A percentile compares a stretch with the other conserved stretches of the same genome.
phyloP scores from a whole-genome alignment of 257 asterid genomes.

The Ballota nigra region DNA sequence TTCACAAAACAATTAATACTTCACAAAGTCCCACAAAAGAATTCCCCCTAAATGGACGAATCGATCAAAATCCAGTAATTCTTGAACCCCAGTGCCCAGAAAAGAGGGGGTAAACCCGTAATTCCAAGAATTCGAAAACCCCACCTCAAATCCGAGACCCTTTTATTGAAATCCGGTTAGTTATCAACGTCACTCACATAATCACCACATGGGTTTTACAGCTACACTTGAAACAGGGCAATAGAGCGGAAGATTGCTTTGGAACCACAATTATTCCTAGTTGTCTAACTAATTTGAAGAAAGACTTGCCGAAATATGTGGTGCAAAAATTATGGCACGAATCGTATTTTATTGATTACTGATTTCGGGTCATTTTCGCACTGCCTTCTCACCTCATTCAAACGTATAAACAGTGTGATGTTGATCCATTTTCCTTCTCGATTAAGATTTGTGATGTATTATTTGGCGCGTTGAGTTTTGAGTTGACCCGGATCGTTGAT shows the following conservation, averaged over 20 bases:
- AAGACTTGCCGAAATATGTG: neutral
- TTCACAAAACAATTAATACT: constrained; percentile 6
- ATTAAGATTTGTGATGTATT: constrained; percentile 12
- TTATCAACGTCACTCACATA: neutral
- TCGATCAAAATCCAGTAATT: constrained; percentile 7
- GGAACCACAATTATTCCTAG: constrained; percentile 11
- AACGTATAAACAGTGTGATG: neutral
- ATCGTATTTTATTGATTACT: neutral
- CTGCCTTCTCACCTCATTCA: neutral
- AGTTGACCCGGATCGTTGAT: constrained; percentile 16
- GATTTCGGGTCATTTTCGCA: constrained; percentile 12
- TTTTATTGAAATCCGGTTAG: neutral
- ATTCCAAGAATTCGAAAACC: neutral
- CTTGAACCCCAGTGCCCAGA: neutral
- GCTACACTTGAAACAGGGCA: constrained; percentile 10
- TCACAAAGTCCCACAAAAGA: neutral
- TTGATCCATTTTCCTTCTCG: constrained; percentile 13
- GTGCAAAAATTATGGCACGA: neutral
- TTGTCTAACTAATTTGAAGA: neutral
- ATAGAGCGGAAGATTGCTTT: neutral
- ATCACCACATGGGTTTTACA: neutral
- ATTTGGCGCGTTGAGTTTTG: neutral
- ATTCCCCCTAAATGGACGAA: neutral
- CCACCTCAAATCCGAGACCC: constrained; percentile 2
- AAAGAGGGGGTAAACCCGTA: neutral